These are phyloP conservation scores for Liriodendron chinense DNA, from an alignment of 164 flowering plant species.

Conservation along the genomic window DNA sequence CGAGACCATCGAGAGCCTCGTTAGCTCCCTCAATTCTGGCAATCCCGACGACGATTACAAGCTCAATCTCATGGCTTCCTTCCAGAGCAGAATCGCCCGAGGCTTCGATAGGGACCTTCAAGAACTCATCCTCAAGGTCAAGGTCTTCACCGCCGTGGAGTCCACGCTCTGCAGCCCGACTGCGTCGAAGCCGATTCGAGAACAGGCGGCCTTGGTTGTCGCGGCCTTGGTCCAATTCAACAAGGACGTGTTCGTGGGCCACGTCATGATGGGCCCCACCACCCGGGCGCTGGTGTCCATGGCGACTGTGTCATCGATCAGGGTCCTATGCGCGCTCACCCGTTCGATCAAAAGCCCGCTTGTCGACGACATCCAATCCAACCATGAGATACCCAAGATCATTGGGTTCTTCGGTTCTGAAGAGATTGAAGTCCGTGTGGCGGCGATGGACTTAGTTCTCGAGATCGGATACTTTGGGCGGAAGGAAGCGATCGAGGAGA, in stretches of 20 bases:
- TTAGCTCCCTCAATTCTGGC: constrained; percentile 19
- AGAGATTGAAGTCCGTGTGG: constrained; percentile 26
- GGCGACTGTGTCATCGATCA: constrained; percentile 37
- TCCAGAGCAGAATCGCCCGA: constrained; percentile 45
- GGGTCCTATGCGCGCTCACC: constrained; percentile 54
- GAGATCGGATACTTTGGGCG: constrained; percentile 88
- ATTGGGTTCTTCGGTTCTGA: constrained; percentile 34
- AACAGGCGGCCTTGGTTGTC: constrained; percentile 44
- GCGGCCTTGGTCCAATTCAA: constrained; percentile 67
- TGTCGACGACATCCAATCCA: constrained; percentile 65
- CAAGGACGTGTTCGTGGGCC: constrained; percentile 89
- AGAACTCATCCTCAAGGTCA: constrained; percentile 54
- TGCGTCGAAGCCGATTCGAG: constrained; percentile 38
- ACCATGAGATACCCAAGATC: constrained; percentile 51
- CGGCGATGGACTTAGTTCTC: constrained; percentile 62
- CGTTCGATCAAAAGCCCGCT: constrained; percentile 71
- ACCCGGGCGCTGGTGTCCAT: constrained; percentile 46
- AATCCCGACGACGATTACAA: constrained; percentile 26
- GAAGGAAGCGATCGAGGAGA: constrained; percentile 79
- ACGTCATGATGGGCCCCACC: constrained; percentile 58
- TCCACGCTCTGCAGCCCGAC: constrained; percentile 38
- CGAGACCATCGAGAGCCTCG: constrained; percentile 45
- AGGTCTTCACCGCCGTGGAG: constrained; percentile 48
- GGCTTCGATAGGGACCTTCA: constrained; percentile 73
- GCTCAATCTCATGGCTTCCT: constrained; percentile 35